Base-by-base conservation (phyloP, 306 rosid genomes). In the Cajanus cajan region DNA sequence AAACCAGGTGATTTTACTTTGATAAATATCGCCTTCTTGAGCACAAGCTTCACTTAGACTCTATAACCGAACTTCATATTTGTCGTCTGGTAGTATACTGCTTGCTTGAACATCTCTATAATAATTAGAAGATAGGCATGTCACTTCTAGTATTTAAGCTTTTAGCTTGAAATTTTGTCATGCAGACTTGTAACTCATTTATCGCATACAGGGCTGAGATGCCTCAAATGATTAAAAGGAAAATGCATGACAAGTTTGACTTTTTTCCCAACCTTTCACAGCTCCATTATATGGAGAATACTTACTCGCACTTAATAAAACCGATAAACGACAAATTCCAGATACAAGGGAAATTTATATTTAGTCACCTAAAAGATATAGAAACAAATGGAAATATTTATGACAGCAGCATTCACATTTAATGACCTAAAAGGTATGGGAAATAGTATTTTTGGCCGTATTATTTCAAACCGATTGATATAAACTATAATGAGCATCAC, bases 21-120 rank as follows among this genome's bases (percentile, higher is more conserved):
- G 99, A 85, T 93, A 94, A 74, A 79, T 51, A 80, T 90, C 99
- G 21, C 96, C 99, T 90, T 89, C 97, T 84, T 92, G 98, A 77
- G 71, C 76, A 71, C 94, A 85, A 45, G 86, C 80, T 79, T 90
- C 94, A 50, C 91, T 93, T 81, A 95, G 80, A 88, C 99, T n/a
- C n/a, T n/a, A n/a, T n/a, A n/a, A n/a, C n/a, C n/a, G n/a, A n/a
- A n/a, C n/a, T n/a, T n/a, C n/a, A n/a, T n/a, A n/a, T n/a, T n/a
- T n/a, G n/a, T n/a, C n/a, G n/a, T n/a, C n/a, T n/a, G n/a, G n/a
- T n/a, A n/a, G n/a, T n/a, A n/a, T 84, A 79, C 98, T 94, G 83
- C 90, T 90, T 7, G 97, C 94, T 92, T 89, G 97, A 83, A 94
- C 83, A 79, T 92, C 97, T 85, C 98, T 94, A 45, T 86, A 85